Evolutionary conservation across 768 basidiomycete genomes (phyloP).

Genomic region (Trametes elegans): DNA sequence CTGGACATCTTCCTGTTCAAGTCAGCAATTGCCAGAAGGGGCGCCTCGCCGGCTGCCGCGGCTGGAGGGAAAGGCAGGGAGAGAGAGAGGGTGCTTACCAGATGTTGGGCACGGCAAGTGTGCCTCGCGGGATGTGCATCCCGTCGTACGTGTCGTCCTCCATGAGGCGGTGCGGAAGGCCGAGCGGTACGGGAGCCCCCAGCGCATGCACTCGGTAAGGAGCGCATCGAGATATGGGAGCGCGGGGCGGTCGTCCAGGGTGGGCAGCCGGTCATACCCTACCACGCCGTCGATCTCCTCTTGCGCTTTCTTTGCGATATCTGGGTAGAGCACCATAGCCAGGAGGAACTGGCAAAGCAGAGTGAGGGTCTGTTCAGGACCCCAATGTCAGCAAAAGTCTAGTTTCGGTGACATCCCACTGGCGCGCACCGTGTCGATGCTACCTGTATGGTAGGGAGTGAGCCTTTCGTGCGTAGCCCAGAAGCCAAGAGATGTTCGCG

Average conservation of each 20-base stretch:
- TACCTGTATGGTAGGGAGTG: neutral
- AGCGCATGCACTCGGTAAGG: conserved; percentile 21
- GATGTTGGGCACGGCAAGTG: conserved; percentile 57
- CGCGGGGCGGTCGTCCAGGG: conserved; percentile 15
- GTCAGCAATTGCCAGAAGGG: neutral
- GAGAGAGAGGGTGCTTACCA: conserved; percentile 37
- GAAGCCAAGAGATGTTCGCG: too few relatives aligned
- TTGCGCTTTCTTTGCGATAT: conserved; percentile 30
- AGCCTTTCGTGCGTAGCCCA: too few relatives aligned
- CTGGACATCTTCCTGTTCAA: conserved; percentile 29
- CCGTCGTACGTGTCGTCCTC: conserved; percentile 63
- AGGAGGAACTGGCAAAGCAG: conserved; percentile 32
- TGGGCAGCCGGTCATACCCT: conserved; percentile 19
- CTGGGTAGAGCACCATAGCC: conserved; percentile 35
- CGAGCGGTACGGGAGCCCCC: neutral
- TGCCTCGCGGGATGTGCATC: conserved; percentile 58
- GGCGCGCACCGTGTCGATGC: neutral
- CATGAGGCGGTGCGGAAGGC: conserved; percentile 58
- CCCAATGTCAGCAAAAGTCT: conserved; percentile 4
- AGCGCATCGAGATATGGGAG: conserved; percentile 23
- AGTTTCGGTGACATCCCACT: neutral
- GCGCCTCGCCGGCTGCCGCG: neutral
- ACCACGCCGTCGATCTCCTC: conserved; percentile 29
- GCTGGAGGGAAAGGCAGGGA: too few relatives aligned
- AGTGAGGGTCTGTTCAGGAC: neutral